Evolutionary conservation across 352 stramenopile species (phyloP), one percentile per base, ranked within the genome.

Genomic region (Aphanomyces invadans): DNA sequence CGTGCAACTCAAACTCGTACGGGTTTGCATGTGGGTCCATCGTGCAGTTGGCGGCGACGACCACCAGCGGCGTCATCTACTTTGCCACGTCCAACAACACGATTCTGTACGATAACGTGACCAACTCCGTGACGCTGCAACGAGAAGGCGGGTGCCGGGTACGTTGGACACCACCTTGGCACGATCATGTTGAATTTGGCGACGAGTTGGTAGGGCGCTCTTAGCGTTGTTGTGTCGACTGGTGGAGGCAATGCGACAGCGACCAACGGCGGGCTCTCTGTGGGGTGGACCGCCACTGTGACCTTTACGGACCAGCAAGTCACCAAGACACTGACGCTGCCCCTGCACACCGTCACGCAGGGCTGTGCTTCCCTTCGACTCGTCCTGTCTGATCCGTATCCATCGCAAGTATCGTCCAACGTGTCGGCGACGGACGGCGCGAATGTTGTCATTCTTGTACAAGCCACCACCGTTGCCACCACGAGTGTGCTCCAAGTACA

Each of bases 1-100:
- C 69, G 15, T 90, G 82, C 49, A 48, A 33, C n/a, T 28, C 49
- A 62, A 70, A 62, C 0, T 89, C 77, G 76, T 70, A 72, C 0
- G 73, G 74, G 0, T 70, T 71, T 0, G 77, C 87, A 46, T 90
- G 82, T 64, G 76, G 75, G 31, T 39, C 70, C 2, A 55, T 71
- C 7, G 38, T 56, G 0, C 29, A 36, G 4, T 28, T n/a, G 2
- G 48, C 7, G 5, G 46, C 55, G 4, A 70, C 64, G n/a, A 23
- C 39, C n/a, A 51, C 48, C 19, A 31, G 65, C 21, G 61, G 76
- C 23, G 74, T 88, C 2, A 51, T 90, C 17, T 87, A 75, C 62
- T 86, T 87, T 31, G 38, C 36, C 19, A 65, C 59, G 3, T 28
- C 59, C 26, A 65, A 65, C 19, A 4, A 36, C 25, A 65, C 59